Conservation (phyloP, 352 stramenopile species). For the Phytopythium montanum region DNA sequence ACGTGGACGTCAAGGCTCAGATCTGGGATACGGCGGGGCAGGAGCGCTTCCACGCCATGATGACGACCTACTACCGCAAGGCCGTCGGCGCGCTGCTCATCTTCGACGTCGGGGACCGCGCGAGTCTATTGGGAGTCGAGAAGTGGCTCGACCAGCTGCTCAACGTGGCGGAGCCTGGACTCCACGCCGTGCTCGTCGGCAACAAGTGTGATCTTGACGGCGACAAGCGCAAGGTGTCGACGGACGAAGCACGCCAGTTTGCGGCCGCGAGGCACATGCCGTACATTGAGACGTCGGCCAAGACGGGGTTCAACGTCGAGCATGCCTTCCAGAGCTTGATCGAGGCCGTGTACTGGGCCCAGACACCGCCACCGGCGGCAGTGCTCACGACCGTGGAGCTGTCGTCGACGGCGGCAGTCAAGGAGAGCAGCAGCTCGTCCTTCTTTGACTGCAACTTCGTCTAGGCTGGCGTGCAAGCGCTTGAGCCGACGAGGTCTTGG, state of each 20-base stretch:
- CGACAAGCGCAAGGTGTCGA: constrained; percentile 39
- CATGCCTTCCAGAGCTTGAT: constrained; percentile 60
- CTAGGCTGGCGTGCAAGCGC: constrained; percentile 3
- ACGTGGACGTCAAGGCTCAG: constrained; percentile 72
- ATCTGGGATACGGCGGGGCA: constrained; percentile 89
- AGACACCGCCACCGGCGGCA: constrained; percentile 25
- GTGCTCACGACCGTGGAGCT: constrained; percentile 34
- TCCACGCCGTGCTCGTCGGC: constrained; percentile 63
- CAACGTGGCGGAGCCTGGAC: constrained; percentile 63
- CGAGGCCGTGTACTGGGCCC: constrained; percentile 44
- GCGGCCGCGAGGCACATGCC: constrained; percentile 63
- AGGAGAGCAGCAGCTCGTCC: constrained; percentile 11
- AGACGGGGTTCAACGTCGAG: constrained; percentile 65
- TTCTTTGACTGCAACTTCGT: constrained; percentile 54
- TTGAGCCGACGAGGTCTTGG: not conserved
- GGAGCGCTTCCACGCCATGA: constrained; percentile 87
- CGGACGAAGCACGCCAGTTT: constrained; percentile 65
- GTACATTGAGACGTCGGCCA: constrained; percentile 81
- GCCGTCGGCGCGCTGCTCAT: constrained; percentile 69
- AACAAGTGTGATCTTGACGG: constrained; percentile 69
- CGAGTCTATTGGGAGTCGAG: constrained; percentile 52
- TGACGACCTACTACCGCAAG: constrained; percentile 88
- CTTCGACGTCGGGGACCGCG: constrained; percentile 65
- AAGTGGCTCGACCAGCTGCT: constrained; percentile 73
- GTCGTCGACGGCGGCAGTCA: constrained; percentile 3